Evolutionary conservation across 352 stramenopile species (phyloP), one percentile per base, ranked within the genome.

Genomic region (Phytophthora tubulina): DNA sequence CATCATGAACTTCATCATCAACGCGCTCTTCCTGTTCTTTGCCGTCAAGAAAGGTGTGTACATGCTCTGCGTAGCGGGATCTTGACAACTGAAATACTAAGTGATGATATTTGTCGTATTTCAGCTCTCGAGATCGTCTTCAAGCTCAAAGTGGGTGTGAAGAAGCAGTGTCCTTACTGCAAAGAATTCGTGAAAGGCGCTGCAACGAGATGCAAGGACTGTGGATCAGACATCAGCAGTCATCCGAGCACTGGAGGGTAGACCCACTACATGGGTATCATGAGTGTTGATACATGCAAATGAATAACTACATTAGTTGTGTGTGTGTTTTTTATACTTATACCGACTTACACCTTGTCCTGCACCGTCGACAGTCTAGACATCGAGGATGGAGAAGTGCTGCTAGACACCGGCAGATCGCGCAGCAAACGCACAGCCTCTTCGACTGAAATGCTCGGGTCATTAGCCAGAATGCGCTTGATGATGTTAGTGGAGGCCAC

Each of bases 1-100:
- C 72, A 67, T 90, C 48, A 70, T 92, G 66, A 92, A 92, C 63
- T 92, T 92, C 53, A 54, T 91, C 63, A 88, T 89, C 66, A 89
- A 91, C 45, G 82, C 85, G 7, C 71, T 92, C 21, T 92, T 92
- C 57, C 72, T 92, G 32, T 92, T 90, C 72, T 65, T 90, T 48
- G 81, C 85, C 15, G 82, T 92, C 54, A 92, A 92, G 63, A 89
- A 92, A 80, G 77, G 80, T 89, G 51, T 27, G 70, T 51, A 13
- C 7, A 6, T 13, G 5, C 42, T 38, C 4, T 35, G 9, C 13
- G 17, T 10, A 31, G 21, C 8, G 3, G 32, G 17, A 10, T 21
- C 3, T 58, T 41, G 51, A n/a, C 3, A 15, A 33, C 6, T 35
- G 8, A 10, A n/a, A 3, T 38, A 49, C 14, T 10, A 68, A 14